Base-by-base conservation (phyloP, 164 flowering plant species). In the Annona squamosa region DNA sequence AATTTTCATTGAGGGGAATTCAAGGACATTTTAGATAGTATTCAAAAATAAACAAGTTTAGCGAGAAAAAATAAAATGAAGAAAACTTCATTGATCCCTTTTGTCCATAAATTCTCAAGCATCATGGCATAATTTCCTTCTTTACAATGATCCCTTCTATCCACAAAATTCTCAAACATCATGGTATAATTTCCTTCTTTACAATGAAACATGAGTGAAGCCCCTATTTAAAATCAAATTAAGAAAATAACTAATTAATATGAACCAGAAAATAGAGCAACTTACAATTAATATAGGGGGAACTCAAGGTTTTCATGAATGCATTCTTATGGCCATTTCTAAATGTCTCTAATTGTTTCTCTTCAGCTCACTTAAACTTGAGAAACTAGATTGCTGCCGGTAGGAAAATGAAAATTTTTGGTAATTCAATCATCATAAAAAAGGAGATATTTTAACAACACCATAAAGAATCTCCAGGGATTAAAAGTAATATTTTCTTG, bases 331-430 rank as follows among this genome's bases (percentile, higher is more conserved):
- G 18, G 75, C 73, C 76, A 67, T 75, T 84, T 87, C 92, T 70
- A 90, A 74, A 71, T 94, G 87, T 65, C 70, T 79, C 85, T 88
- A 88, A 87, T 90, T 87, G 57, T 84, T 81, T n/a, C 83, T 97
- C 78, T 89, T 89, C 86, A 90, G 63, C 43, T 87, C 90, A 69
- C 84, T 84, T 37, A 92, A 75, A 6, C 82, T 68, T 13, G 73
- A 64, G 77, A 79, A 85, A 66, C 77, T 82, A 12, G 82, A 80
- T 87, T 94, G 85, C 98, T 92, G 93, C 74, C 45, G 68, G 52
- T 45, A 2, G 76, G 46, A 75, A 65, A 72, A 63, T 46, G 12
- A 48, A 16, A 56, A 48, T 7, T 52, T 1, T 19, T 47, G 12
- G 56, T 41, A 42, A 48, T 43, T 63, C 19, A 12, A 41, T 46